Base-by-base conservation (phyloP, 257 asterid genomes). In the Pogostemon cablin region DNA sequence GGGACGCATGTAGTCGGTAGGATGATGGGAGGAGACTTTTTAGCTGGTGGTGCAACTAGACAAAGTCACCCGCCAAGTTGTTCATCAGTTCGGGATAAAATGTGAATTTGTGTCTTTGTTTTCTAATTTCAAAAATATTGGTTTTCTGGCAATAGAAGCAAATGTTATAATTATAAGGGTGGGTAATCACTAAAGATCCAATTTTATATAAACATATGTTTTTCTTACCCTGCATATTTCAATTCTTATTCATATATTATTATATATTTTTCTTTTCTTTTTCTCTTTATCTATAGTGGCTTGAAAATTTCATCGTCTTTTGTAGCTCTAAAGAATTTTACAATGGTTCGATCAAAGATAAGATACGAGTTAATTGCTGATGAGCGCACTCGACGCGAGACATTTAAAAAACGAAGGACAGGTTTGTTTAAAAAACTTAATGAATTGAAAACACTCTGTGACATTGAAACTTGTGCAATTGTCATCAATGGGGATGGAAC, bases 271-370 rank as follows among this genome's bases (percentile, higher is more conserved):
- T 62, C 4, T 7, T 35, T 55, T 17, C 37, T 15, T 5, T 37
- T 4, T 7, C 41, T 15, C 17, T 15, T 15, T 15, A 15, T 15
- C 17, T 15, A 15, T 17, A 34, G 40, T 65, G 62, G 72, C 60
- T 15, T 78, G 67, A 64, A 65, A 67, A 38, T 38, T 73, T 76
- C 62, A 52, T 70, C 60, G 60, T 71, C 65, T 78, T 71, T 71
- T 79, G 65, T 72, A 77, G 78, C 71, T 70, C 48, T 67, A 72
- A 67, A 69, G 65, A 65, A 60, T 46, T 58, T 60, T 58, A 78
- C 74, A 79, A 86, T 81, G 87, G 84, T 81, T 75, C 87, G 88
- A 32, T 80, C 82, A 61, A 86, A 81, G 83, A 65, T 81, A 67
- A 86, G 57, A 62, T 83, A 81, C 47, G 83, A 86, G 79, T 74